These are phyloP conservation scores for Flaveria sonorensis DNA, from an alignment of 129 eudicot species.

Conservation along the genomic window DNA sequence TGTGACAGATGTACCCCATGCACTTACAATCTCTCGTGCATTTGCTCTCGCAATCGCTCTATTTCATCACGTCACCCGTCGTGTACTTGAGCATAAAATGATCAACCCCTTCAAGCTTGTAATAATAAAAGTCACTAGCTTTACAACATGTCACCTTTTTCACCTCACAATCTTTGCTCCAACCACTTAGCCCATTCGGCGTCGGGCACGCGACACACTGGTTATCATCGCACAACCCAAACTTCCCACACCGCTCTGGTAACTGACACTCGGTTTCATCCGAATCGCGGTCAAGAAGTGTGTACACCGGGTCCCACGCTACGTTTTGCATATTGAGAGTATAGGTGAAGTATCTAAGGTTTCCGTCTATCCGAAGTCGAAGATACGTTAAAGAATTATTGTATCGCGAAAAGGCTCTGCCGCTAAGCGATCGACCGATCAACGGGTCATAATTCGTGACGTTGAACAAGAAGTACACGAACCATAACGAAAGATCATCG, in stretches of 20 bases:
- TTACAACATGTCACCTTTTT: constrained; percentile 22
- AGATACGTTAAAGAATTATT: constrained; percentile 3
- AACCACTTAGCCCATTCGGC: constrained; percentile 4
- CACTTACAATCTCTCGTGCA: constrained; percentile 55
- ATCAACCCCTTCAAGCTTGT: constrained; percentile 49
- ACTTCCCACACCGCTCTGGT: constrained; percentile 13
- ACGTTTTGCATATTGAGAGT: not conserved
- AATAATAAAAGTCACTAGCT: constrained; percentile 31
- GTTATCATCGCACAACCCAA: constrained; percentile 23
- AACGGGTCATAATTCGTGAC: not conserved
- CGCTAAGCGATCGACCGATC: not conserved
- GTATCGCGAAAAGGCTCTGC: not conserved
- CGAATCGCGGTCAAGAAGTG: not conserved
- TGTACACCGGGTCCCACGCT: not conserved
- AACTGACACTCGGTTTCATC: not conserved
- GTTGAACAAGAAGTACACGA: not conserved
- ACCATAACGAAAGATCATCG: not conserved
- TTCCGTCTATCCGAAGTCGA: constrained; percentile 9
- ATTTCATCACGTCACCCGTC: constrained; percentile 32
- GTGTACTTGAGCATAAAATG: constrained; percentile 47
- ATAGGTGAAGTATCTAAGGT: constrained; percentile 9
- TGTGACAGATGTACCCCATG: constrained; percentile 46
- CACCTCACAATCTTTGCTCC: constrained; percentile 36
- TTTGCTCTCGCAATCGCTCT: constrained; percentile 35
- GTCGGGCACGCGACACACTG: constrained; percentile 20